Conservation (phyloP, 2,329 filamentous ascomycete genomes). For the Penicillium palitans region DNA sequence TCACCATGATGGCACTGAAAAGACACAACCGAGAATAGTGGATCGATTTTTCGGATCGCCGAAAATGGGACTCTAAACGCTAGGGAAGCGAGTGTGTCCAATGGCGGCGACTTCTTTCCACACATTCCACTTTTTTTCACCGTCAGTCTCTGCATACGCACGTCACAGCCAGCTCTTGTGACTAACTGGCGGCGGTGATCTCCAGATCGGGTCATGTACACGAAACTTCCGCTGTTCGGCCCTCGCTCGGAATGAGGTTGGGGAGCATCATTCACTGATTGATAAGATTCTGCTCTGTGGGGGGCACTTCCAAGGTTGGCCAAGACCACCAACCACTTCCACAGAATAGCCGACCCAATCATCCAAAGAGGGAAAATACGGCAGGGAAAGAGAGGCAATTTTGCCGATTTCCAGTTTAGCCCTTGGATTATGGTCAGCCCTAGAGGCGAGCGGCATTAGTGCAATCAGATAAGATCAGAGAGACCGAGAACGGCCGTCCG, state of each 20-base stretch:
- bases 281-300: conserved; percentile 22
- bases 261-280: conserved; percentile 22
- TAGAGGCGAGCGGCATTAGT: conserved; percentile 14
- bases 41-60: not conserved
- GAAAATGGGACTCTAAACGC: not conserved
- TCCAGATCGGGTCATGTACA: conserved; percentile 3
- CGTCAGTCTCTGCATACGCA: not conserved
- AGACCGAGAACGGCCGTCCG: conserved; percentile 15
- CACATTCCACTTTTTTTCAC: conserved; percentile 1
- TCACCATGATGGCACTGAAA: not conserved
- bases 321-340: conserved; percentile 11
- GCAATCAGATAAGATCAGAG: conserved; percentile 31
- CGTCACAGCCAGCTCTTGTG: not conserved
- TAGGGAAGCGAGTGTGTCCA: not conserved
- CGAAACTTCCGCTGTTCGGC: conserved; percentile 21
- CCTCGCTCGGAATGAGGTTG: conserved; percentile 13
- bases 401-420: conserved; percentile 1
- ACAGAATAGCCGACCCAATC: conserved; percentile 2
- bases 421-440: conserved; percentile 15
- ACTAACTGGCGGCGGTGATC: not conserved
- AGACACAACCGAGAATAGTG: not conserved
- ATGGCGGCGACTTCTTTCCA: conserved; percentile 7
- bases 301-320: not conserved
- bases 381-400: not conserved
- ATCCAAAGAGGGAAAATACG: not conserved